Evolutionary conservation across 768 basidiomycete species (phyloP).

Genomic region (Astraeus odoratus): DNA sequence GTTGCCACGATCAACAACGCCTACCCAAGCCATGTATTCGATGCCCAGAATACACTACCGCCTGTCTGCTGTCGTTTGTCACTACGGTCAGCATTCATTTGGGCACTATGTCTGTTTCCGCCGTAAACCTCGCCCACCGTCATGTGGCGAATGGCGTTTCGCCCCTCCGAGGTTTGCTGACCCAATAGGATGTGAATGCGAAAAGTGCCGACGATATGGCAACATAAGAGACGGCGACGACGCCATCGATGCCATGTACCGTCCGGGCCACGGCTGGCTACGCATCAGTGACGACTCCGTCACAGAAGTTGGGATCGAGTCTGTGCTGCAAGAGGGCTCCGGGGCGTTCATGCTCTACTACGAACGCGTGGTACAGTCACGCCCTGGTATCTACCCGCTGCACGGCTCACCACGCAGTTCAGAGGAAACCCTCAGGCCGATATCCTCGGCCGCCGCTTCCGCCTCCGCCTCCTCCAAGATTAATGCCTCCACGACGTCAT

Average conservation of each 20-base stretch:
- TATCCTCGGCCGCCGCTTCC: conserved; percentile 24
- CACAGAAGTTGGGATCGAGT: conserved; percentile 65
- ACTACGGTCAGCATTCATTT: conserved; percentile 88
- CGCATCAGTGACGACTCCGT: conserved; percentile 84
- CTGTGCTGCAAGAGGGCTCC: conserved; percentile 64
- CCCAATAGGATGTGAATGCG: conserved; percentile 41
- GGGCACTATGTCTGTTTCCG: conserved; percentile 94
- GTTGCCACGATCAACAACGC: conserved; percentile 44
- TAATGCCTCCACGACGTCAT: conserved; percentile 43
- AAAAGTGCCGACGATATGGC: conserved; percentile 38
- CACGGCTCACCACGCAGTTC: conserved; percentile 40
- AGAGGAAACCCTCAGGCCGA: conserved; percentile 60
- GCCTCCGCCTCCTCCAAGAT: too few species aligned
- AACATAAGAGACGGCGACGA: conserved; percentile 56
- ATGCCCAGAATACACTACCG: conserved; percentile 73
- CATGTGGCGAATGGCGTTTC: conserved; percentile 33
- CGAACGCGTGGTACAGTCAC: conserved; percentile 53
- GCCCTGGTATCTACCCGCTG: conserved; percentile 27
- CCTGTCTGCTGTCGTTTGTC: conserved; percentile 80
- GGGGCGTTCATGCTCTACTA: conserved; percentile 93
- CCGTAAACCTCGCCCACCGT: conserved; percentile 59
- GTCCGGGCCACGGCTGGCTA: conserved; percentile 70
- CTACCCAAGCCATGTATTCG: conserved; percentile 47
- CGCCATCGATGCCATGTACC: conserved; percentile 21
- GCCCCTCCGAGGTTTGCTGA: conserved; percentile 33